Conservation (phyloP, 495 filamentous ascomycete species). For the Lophiostoma macrostomum region DNA sequence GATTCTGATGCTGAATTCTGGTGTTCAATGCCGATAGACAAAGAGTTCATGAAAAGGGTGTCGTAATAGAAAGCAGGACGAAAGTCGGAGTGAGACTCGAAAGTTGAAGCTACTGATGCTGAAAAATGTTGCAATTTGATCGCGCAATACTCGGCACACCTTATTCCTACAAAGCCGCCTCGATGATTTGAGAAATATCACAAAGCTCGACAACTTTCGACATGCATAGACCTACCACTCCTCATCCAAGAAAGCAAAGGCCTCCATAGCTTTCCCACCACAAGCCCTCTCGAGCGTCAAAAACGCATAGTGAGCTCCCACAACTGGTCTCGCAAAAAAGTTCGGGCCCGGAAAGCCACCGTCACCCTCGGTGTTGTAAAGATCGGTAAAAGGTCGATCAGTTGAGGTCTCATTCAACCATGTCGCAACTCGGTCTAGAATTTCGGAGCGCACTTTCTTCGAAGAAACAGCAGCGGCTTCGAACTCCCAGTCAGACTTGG, state of each 20-base stretch:
- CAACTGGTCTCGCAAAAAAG: slow-evolving; percentile 44
- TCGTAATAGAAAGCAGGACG: too few relatives aligned
- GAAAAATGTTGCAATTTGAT: too few relatives aligned
- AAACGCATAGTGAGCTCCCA: slow-evolving; percentile 44
- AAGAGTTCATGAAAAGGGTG: too few relatives aligned
- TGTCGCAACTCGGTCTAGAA: slow-evolving; percentile 38
- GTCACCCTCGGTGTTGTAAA: slow-evolving; percentile 43
- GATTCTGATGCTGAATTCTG: too few relatives aligned
- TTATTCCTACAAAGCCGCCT: too few relatives aligned
- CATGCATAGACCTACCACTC: too few relatives aligned
- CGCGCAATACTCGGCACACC: too few relatives aligned
- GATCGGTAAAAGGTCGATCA: slow-evolving; percentile 43
- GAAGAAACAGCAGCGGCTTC: slow-evolving; percentile 43
- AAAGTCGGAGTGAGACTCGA: too few relatives aligned
- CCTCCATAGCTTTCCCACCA: slow-evolving; percentile 28
- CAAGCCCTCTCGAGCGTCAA: slow-evolving; percentile 44
- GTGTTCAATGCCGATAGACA: too few relatives aligned
- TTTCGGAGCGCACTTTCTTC: slow-evolving; percentile 32
- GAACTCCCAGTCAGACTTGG: slow-evolving; percentile 48
- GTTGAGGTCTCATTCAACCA: slow-evolving; percentile 45
- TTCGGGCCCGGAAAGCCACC: slow-evolving; percentile 41
- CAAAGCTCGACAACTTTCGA: too few relatives aligned
- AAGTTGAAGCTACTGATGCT: too few relatives aligned
- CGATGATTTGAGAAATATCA: too few relatives aligned
- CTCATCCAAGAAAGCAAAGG: slow-evolving; percentile 12